Evolutionary conservation across 352 stramenopile genomes (phyloP).

Genomic region (Phytophthora ohioensis): DNA sequence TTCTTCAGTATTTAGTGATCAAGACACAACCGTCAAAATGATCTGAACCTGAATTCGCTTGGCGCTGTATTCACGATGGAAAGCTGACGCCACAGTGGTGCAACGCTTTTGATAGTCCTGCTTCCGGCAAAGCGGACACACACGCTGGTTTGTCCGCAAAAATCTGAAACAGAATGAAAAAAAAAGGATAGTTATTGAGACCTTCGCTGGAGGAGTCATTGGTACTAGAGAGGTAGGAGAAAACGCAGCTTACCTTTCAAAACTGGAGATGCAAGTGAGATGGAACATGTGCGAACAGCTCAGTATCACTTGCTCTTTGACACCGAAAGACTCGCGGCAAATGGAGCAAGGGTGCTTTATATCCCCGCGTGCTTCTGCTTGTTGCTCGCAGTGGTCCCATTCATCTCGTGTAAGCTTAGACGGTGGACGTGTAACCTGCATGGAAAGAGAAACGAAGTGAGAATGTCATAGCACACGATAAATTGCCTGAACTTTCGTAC

Average conservation of each 20-base stretch:
- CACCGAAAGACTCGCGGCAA: conserved; percentile 77
- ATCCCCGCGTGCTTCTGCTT: conserved; percentile 71
- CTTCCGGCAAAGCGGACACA: conserved; percentile 87
- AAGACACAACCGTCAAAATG: background rate
- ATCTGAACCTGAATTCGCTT: conserved; percentile 61
- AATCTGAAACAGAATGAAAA: conserved; percentile 47
- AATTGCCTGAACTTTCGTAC: conserved; percentile 29
- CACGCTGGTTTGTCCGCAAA: conserved; percentile 75
- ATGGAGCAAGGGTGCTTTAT: conserved; percentile 80
- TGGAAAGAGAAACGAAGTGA: background rate
- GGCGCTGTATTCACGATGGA: conserved; percentile 64
- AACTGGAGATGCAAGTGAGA: conserved; percentile 80
- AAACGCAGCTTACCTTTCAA: conserved; percentile 59
- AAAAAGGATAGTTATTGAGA: background rate
- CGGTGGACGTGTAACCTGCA: conserved; percentile 55
- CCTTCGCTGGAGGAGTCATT: background rate
- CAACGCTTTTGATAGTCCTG: conserved; percentile 84
- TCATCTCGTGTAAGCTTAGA: conserved; percentile 74
- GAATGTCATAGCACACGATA: background rate
- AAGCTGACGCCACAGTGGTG: conserved; percentile 56
- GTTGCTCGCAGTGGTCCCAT: conserved; percentile 78
- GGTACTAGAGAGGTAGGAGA: too few species aligned
- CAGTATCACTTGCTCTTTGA: conserved; percentile 82
- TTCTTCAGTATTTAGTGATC: background rate
- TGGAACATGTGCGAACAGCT: conserved; percentile 92